Evolutionary conservation across 2,329 filamentous ascomycete genomes (phyloP).

Genomic region (Ophidiomyces ophidiicola): DNA sequence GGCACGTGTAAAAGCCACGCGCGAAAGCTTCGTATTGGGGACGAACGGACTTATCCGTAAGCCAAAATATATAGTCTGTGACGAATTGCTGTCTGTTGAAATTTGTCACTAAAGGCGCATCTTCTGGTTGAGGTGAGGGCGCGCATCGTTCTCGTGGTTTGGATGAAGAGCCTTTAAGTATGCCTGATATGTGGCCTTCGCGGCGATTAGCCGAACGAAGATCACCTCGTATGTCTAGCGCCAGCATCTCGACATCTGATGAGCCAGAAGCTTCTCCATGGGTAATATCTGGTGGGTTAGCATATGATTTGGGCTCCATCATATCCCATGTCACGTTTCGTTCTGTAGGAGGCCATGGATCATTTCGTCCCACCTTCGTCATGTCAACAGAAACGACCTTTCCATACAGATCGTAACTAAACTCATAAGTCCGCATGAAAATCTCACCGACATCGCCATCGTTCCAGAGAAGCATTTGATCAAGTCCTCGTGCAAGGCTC

Average conservation of each 20-base stretch:
- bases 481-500: constrained; percentile 61
- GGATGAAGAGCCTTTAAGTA: constrained; percentile 20
- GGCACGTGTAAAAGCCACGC: constrained; percentile 63
- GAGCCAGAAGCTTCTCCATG: constrained; percentile 2
- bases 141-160: constrained; percentile 20
- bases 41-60: constrained; percentile 63
- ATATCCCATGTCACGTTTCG: constrained; percentile 13
- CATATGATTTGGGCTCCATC: constrained; percentile 6
- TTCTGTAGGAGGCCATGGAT: constrained; percentile 24
- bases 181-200: constrained; percentile 13
- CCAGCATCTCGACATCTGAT: constrained; percentile 7
- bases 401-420: constrained; percentile 54
- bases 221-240: constrained; percentile 9
- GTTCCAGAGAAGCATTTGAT: constrained; percentile 61
- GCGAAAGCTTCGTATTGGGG: constrained; percentile 72
- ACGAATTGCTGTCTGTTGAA: constrained; percentile 68
- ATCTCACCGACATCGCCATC: constrained; percentile 71
- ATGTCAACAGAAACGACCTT: constrained; percentile 44
- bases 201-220: neutral
- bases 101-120: constrained; percentile 65
- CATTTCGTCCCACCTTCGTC: constrained; percentile 31
- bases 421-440: constrained; percentile 76
- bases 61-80: constrained; percentile 70
- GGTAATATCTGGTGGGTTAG: constrained; percentile 6
- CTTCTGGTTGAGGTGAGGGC: constrained; percentile 28